Conservation (phyloP, 169 alveolate species). For the Theileria sp. region DNA sequence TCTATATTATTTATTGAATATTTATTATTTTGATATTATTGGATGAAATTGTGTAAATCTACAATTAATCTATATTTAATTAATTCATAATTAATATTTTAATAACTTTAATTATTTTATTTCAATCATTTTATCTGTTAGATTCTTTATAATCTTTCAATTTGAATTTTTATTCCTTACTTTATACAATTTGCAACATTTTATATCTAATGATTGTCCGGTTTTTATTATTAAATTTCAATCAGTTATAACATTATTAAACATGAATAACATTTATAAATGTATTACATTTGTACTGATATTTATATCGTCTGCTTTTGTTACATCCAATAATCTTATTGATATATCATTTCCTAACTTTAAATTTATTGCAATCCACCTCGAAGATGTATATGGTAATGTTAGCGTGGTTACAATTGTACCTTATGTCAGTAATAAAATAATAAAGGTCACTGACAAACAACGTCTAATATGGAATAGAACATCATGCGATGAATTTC, state of each 20-base stretch:
- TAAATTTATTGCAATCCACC: background rate
- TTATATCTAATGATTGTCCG: too few relatives aligned
- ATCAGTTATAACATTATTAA: background rate
- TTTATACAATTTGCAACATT: too few relatives aligned
- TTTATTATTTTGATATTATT: background rate
- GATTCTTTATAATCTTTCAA: too few relatives aligned
- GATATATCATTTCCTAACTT: background rate
- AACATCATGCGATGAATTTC: background rate
- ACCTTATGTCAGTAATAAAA: background rate
- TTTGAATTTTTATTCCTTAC: too few relatives aligned
- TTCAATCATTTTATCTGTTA: too few relatives aligned
- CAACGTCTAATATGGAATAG: background rate
- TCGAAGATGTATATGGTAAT: background rate
- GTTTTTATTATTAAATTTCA: too few relatives aligned
- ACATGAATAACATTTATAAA: background rate
- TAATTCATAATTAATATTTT: too few relatives aligned
- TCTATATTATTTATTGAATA: too few relatives aligned
- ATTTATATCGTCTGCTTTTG: background rate
- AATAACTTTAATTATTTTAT: too few relatives aligned
- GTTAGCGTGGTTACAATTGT: background rate
- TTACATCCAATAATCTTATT: background rate
- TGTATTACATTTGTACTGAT: background rate
- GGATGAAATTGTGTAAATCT: background rate
- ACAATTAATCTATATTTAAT: too few relatives aligned
- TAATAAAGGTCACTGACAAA: background rate